Conservation (phyloP, 352 stramenopile genomes). For the Globisporangium barbulae region DNA sequence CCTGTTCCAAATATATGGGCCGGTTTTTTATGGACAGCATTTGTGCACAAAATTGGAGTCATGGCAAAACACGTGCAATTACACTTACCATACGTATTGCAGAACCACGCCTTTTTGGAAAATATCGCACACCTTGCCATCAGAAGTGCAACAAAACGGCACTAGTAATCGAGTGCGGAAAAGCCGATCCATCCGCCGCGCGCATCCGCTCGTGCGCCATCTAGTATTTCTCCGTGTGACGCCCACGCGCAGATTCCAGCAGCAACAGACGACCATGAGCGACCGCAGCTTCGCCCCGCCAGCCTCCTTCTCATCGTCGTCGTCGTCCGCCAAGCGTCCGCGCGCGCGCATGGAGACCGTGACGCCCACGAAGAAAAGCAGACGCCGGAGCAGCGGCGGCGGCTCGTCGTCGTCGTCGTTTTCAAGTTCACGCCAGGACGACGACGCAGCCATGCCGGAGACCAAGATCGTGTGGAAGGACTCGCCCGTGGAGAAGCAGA, state of each 20-base stretch:
- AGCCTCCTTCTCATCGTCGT: background rate
- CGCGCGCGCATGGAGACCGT: constrained; percentile 34
- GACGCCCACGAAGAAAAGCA: constrained; percentile 20
- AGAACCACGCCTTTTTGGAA: background rate
- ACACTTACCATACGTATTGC: no score
- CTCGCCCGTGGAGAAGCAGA: constrained; percentile 75
- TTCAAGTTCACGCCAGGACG: constrained; percentile 6
- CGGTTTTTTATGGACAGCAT: no score
- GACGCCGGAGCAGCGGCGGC: background rate
- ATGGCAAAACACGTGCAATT: no score
- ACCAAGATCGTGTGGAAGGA: constrained; percentile 78
- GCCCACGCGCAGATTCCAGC: background rate
- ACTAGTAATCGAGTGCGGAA: background rate
- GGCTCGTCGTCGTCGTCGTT: background rate
- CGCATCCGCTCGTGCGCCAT: background rate
- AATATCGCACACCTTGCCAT: background rate
- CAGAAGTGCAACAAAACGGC: background rate
- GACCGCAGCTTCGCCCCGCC: background rate
- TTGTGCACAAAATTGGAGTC: no score
- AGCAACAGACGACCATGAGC: constrained; percentile 1
- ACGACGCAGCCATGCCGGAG: constrained; percentile 17
- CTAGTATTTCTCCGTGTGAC: no score
- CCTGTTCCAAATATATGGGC: no score
- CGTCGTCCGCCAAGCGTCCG: constrained; percentile 37
- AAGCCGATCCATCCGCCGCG: background rate